Percentiles rank a stretch among this genome's conserved stretches.
These are phyloP conservation scores for Nicotiana knightiana DNA, from an alignment of 257 asterid genomes.

Conservation along the genomic window DNA sequence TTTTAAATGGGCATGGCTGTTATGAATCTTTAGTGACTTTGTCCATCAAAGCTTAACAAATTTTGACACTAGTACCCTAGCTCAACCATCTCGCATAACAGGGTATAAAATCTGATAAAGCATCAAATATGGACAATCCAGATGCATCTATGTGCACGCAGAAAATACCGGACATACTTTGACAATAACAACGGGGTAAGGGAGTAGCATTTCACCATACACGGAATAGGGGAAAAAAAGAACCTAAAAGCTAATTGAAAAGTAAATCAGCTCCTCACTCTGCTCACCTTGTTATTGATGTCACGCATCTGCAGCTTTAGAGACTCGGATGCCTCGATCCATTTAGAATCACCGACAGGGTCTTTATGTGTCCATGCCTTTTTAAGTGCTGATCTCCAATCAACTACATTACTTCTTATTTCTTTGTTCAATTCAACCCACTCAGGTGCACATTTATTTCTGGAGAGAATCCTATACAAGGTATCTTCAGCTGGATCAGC, in stretches of 20 bases:
- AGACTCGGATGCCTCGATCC: conserved; percentile 56
- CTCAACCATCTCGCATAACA: neutral
- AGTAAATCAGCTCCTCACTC: neutral
- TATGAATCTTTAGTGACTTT: neutral
- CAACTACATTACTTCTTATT: conserved; percentile 42
- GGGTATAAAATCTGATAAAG: neutral
- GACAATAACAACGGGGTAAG: neutral
- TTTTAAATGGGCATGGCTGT: neutral
- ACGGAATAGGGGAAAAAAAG: neutral
- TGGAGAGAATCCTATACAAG: conserved; percentile 66
- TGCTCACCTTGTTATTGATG: conserved; percentile 59
- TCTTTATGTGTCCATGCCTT: conserved; percentile 47
- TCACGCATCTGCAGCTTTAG: conserved; percentile 60
- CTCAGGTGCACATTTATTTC: conserved; percentile 83
- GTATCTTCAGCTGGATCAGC: conserved; percentile 90
- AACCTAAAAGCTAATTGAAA: neutral
- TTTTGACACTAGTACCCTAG: neutral
- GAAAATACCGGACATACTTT: neutral
- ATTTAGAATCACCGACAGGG: conserved; percentile 37
- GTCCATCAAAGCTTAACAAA: neutral
- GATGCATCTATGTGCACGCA: neutral
- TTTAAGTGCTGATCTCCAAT: conserved; percentile 58
- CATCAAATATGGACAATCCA: neutral
- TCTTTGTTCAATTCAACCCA: conserved; percentile 95
- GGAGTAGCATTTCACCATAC: neutral